Base-by-base conservation (phyloP, 75 land plant species). In the Sequoiadendron giganteum region DNA sequence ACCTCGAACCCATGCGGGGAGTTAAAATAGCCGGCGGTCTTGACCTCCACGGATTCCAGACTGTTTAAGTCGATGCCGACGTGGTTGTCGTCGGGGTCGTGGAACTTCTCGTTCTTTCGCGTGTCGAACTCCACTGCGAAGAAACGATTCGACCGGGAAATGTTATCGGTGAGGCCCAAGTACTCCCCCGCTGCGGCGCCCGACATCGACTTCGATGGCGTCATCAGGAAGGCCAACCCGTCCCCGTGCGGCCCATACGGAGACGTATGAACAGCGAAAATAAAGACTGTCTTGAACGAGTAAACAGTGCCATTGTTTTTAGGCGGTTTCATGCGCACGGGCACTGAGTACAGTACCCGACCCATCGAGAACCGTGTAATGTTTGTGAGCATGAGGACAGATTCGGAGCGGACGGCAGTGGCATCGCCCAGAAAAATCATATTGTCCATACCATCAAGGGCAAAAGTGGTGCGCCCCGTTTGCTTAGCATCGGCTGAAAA, bases 41-140 rank as follows among this genome's bases (percentile, higher is more conserved):
- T 73, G 14, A 91, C 87, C 2, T 84, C 73, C 21, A 78, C 58
- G 13, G 95, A 94, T 0, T 15, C 7, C 55, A 94, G 32, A 52
- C 88, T 85, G 75, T 90, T 88, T 78, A 94, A 13, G 68, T 94
- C 92, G 55, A 94, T 78, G 10, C 95, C 95, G 19, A 94, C 89
- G 86, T 94, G 95, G 68, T 89, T 91, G 49, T 90, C 87, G 83
- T 88, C 82, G 16, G 90, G 87, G 56, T 94, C 94, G 1, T 39
- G 8, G 42, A 89, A 89, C 61, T 89, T 89, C 28, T 88, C 72
- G 58, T 92, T 91, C 65, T 68, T 16, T 3, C 49, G 84, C 0
- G 95, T 92, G 85, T 94, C 95, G 36, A 93, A 93, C 87, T 94
- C 95, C 5, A 94, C 95, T 3, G 90, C 93, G 77, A 94, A 90